These are phyloP conservation scores for Pilobolus umbonatus DNA, from an alignment of 192 early-diverging fungal genomes.

Conservation along the genomic window DNA sequence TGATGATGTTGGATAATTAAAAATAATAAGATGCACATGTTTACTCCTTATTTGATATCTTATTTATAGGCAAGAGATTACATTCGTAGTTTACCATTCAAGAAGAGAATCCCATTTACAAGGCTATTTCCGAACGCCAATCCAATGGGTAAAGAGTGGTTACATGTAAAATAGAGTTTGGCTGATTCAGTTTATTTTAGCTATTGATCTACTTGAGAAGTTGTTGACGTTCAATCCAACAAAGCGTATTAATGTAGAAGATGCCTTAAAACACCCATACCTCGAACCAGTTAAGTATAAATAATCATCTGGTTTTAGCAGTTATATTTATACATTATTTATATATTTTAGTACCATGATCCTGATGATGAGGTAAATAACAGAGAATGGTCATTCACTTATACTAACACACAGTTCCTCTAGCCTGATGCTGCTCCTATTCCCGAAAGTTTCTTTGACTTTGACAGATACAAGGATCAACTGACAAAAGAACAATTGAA, in stretches of 20 bases:
- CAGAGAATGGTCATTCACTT: background rate
- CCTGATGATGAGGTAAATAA: constrained; percentile 49
- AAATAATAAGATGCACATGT: background rate
- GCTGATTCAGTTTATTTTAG: too few relatives aligned
- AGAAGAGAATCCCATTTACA: constrained; percentile 74
- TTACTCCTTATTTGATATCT: background rate
- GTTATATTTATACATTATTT: background rate
- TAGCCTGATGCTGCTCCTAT: constrained; percentile 69
- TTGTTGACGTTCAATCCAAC: constrained; percentile 89
- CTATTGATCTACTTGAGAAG: constrained; percentile 87
- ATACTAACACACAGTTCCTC: background rate
- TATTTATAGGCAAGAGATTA: constrained; percentile 75
- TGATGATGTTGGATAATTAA: constrained; percentile 25
- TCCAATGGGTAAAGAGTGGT: constrained; percentile 46
- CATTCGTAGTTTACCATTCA: constrained; percentile 84
- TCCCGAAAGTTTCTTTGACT: constrained; percentile 76
- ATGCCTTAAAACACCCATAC: constrained; percentile 92
- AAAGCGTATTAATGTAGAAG: constrained; percentile 88
- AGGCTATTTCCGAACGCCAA: constrained; percentile 86
- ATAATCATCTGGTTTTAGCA: background rate
- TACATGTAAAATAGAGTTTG: background rate
- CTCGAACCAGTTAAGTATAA: constrained; percentile 44
- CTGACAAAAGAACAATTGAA: constrained; percentile 79
- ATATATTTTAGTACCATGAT: constrained; percentile 54
- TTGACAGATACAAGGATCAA: constrained; percentile 81